Base-by-base conservation (phyloP, 176 grass and related monocot species). In the Eleusine indica region DNA sequence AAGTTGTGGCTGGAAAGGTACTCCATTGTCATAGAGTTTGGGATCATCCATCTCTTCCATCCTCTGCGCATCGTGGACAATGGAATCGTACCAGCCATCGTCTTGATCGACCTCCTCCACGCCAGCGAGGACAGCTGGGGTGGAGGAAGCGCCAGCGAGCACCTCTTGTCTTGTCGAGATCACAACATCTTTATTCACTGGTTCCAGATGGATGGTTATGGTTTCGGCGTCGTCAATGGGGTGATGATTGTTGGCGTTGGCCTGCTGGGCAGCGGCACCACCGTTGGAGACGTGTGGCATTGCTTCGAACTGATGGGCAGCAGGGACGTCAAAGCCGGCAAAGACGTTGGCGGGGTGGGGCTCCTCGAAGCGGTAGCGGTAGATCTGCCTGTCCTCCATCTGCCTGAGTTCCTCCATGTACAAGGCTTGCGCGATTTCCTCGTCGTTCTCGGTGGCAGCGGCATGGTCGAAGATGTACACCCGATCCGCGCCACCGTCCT, bases 341-440 rank as follows among this genome's bases (percentile, higher is more conserved):
- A 18, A 3, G 35, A 1, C 7, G 21, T 22, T 37, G 66, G 35
- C 32, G 73, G 4, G 2, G 48, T 0, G 48, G 12, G 16, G 51
- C 73, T n/a, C 51, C 8, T 75, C 51, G 73, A 58, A 41, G 37
- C 9, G 4, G 74, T 4, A 41, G 37, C 9, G 4, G 74, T 4
- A 7, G 9, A 61, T 4, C 35, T 61, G 5, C 53, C 19, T 6
- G 30, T 39, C 19, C 52, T 77, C 74, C 37, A 60, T 14, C 54
- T 61, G 19, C 54, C 58, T 42, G 37, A 77, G 54, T 21, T 77
- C 74, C 74, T 61, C 74, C 74, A 77, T 61, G 53, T 77, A 4
- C 53, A 77, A 3, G 32, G 53, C 53, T 1, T 60, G 53, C 74
- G 74, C 74, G 9, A 77, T 7, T 2, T 35, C 74, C 37, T 77